These are phyloP conservation scores for Peniophora sp. DNA, from an alignment of 1,284 basidiomycete species.

Conservation along the genomic window DNA sequence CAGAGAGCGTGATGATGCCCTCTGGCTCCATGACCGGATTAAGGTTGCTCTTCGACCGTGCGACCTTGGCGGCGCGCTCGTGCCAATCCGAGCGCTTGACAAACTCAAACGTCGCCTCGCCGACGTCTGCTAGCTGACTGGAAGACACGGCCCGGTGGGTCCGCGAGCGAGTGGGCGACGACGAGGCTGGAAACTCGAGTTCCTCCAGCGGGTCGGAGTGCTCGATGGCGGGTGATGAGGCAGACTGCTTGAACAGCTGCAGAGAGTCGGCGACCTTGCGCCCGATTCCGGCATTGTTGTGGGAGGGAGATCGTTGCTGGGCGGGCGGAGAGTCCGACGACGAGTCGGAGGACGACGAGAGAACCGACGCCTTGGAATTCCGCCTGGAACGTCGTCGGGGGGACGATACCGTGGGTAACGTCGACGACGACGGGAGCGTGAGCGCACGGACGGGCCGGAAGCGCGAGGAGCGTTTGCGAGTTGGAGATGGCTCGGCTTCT, in stretches of 20 bases:
- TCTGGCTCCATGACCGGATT: constrained; percentile 46
- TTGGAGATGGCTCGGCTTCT: too few relatives aligned
- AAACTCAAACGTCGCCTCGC: constrained; percentile 66
- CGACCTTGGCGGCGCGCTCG: constrained; percentile 60
- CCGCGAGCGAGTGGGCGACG: constrained; percentile 28
- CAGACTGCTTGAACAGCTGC: constrained; percentile 72
- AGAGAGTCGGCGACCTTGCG: constrained; percentile 75
- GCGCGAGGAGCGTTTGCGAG: constrained; percentile 3
- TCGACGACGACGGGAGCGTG: constrained; percentile 6
- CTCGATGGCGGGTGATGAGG: constrained; percentile 34
- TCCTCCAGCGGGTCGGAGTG: constrained; percentile 19
- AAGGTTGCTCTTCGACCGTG: constrained; percentile 57
- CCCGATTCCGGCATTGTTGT: constrained; percentile 46
- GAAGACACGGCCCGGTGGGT: constrained; percentile 23
- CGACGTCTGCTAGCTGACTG: constrained; percentile 41
- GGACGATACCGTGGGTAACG: constrained; percentile 4
- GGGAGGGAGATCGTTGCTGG: constrained; percentile 14
- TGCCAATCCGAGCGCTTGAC: constrained; percentile 78
- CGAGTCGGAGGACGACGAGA: constrained; percentile 13
- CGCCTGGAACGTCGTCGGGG: constrained; percentile 25
- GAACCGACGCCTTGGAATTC: constrained; percentile 11
- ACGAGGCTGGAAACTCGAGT: constrained; percentile 19
- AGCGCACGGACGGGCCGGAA: constrained; percentile 12
- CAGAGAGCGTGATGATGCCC: constrained; percentile 20
- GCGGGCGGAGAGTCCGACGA: constrained; percentile 24